These are phyloP conservation scores for Polysphondylium violaceum DNA, from an alignment of 78 protist species.

Conservation along the genomic window DNA sequence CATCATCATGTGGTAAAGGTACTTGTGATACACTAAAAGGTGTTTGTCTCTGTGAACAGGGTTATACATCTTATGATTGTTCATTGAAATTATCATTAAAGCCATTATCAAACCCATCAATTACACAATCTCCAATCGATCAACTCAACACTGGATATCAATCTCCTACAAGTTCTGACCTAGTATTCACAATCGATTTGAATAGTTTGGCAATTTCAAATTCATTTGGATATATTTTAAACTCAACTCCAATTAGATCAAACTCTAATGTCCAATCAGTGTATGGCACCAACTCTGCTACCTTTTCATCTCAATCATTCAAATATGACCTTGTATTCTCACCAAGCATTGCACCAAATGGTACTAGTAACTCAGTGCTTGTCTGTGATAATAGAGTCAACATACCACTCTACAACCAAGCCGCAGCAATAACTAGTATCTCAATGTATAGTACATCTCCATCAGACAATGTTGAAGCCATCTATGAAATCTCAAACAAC, in stretches of 20 bases:
- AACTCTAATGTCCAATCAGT: neutral
- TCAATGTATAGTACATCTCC: neutral
- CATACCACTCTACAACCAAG: neutral
- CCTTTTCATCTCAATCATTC: neutral
- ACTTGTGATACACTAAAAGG: constrained; percentile 1
- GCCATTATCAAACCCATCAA: neutral
- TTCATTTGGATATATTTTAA: neutral
- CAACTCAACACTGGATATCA: neutral
- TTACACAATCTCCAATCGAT: neutral
- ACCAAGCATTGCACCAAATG: neutral
- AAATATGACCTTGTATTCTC: neutral
- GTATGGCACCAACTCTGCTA: neutral
- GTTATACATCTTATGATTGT: neutral
- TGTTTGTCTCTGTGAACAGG: neutral
- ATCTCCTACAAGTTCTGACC: neutral
- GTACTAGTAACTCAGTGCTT: neutral
- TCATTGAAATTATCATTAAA: neutral
- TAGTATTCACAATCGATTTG: neutral
- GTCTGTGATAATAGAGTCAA: neutral
- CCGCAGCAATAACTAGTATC: neutral
- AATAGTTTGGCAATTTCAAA: neutral
- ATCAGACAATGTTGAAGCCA: neutral
- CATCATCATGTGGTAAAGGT: constrained; percentile 20
- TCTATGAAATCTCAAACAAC: neutral
- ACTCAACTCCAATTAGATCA: neutral